Percentiles rank a stretch among this genome's conserved stretches.
phyloP scores from a whole-genome alignment of 805 yeast species.

The Wickerhamiella kurtzmanii region DNA sequence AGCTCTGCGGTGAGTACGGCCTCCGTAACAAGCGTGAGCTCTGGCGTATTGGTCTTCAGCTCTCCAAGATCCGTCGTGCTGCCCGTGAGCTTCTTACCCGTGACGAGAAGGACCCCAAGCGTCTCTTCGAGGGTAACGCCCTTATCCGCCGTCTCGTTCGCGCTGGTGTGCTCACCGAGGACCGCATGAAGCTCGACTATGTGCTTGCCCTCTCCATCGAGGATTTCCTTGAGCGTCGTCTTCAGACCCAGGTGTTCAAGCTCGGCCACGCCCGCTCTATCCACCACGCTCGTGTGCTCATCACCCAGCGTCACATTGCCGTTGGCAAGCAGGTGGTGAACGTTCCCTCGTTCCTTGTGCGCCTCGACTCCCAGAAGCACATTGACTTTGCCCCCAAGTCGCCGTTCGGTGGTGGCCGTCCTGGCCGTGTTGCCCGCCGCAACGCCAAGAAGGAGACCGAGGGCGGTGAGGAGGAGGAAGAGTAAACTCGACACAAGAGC shows the following conservation, averaged over 20 bases:
- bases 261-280: constrained; percentile 98
- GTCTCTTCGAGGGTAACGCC: constrained; percentile 99
- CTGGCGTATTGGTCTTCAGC: constrained; percentile 98
- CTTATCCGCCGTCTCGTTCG: constrained; percentile 99
- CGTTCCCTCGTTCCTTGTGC: constrained; percentile 98
- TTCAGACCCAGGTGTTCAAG: constrained; percentile 99
- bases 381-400: constrained; percentile 98
- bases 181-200: constrained; percentile 99
- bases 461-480: constrained; percentile 65
- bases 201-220: constrained; percentile 95
- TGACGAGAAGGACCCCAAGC: constrained; percentile 99
- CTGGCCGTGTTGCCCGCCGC: constrained; percentile 99
- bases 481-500: constrained; percentile 25
- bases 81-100: constrained; percentile 99
- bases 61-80: constrained; percentile 99
- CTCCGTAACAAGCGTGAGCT: constrained; percentile 99
- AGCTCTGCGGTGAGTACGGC: constrained; percentile 99
- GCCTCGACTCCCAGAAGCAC: constrained; percentile 99
- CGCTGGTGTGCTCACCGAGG: constrained; percentile 97
- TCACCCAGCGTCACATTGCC: constrained; percentile 97
- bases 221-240: constrained; percentile 99
- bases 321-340: constrained; percentile 99
- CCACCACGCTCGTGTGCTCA: constrained; percentile 99
- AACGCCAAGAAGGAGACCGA: constrained; percentile 52
- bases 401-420: constrained; percentile 99